Evolutionary conservation across 1,284 basidiomycete genomes (phyloP), one percentile per base, ranked within the genome.

Genomic region (Pterula multifida): DNA sequence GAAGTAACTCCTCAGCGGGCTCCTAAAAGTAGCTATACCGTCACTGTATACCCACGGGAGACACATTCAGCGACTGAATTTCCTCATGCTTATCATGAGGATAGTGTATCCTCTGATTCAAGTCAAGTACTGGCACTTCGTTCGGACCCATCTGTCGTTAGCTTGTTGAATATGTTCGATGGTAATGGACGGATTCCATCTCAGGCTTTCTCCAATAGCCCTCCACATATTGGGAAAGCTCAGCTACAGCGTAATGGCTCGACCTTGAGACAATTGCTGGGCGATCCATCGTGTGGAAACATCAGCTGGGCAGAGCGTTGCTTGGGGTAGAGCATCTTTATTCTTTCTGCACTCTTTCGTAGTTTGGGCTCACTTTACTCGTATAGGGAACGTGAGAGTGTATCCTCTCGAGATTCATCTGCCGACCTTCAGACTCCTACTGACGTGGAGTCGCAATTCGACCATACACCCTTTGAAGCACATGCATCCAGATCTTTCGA

Each of bases 241-340:
- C 80, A 81, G 57, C 73, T 69, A 26, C 70, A 67, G 48, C 72
- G 79, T 11, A 79, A 69, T 52, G 81, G 81, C 3, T 86, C 84
- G 2, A 88, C 85, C 9, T 63, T 88, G 51, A 75, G 81, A 2
- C 76, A 86, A 57, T 65, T 88, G 1, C 68, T 88, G 24, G 81
- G 81, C 2, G 71, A 71, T 47, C 68, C 78, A 0, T 67, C 70
- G 17, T 32, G 39, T 9, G 79, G 81, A 9, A 85, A 87, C 57
- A 83, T 88, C 49, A 85, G 82, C 2, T 88, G 85, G 85, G 85
- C 85, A 11, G 85, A 88, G 64, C 72, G 73, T 28, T 79, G 76
- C 61, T 67, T 88, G 51, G 74, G 71, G 85, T 86, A 58, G 53
- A 77, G 58, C 1, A 42, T 17, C 21, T n/a, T n/a, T 35, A 42